Percentiles rank a stretch among this genome's conserved stretches.
These are phyloP conservation scores for Incumbomyces delicatus DNA, from an alignment of 2,329 filamentous ascomycete species.

Conservation along the genomic window DNA sequence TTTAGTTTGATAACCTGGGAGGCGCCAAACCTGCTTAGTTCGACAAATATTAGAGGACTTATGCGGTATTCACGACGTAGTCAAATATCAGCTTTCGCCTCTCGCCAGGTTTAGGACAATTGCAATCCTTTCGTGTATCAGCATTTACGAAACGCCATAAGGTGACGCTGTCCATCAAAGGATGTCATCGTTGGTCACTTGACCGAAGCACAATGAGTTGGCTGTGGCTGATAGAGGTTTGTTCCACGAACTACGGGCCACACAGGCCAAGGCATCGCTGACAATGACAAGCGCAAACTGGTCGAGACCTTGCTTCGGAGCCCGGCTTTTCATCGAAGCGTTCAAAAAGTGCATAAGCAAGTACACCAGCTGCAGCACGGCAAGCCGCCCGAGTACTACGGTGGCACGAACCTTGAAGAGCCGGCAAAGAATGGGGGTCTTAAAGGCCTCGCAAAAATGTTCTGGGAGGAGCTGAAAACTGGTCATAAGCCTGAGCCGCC, in stretches of 20 bases:
- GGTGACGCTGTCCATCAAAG: too few relatives aligned
- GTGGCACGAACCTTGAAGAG: conserved; percentile 25
- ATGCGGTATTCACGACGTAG: too few relatives aligned
- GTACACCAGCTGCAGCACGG: conserved; percentile 34
- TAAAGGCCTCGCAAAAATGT: conserved; percentile 29
- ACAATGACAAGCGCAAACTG: conserved; percentile 8
- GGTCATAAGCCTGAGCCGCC: conserved; percentile 29
- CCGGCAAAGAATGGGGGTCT: conserved; percentile 20
- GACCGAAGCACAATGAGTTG: conserved; percentile 11
- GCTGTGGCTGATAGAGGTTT: conserved; percentile 17
- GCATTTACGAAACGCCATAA: too few relatives aligned
- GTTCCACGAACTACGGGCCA: conserved; percentile 10
- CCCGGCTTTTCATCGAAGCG: conserved; percentile 34
- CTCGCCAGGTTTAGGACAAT: too few relatives aligned
- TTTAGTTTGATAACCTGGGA: too few relatives aligned
- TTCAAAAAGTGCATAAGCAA: conserved; percentile 33
- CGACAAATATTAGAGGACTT: too few relatives aligned
- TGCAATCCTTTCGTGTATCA: too few relatives aligned
- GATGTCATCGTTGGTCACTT: not conserved
- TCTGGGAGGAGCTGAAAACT: conserved; percentile 34
- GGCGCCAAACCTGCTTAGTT: too few relatives aligned
- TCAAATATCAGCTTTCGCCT: too few relatives aligned
- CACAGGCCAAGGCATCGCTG: conserved; percentile 7
- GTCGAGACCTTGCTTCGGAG: conserved; percentile 28
- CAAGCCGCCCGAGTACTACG: conserved; percentile 33